A percentile compares a stretch with the other conserved stretches of the same genome.
Evolutionary conservation across 805 yeast genomes (phyloP).

Genomic region (Clavispora vitiphila): DNA sequence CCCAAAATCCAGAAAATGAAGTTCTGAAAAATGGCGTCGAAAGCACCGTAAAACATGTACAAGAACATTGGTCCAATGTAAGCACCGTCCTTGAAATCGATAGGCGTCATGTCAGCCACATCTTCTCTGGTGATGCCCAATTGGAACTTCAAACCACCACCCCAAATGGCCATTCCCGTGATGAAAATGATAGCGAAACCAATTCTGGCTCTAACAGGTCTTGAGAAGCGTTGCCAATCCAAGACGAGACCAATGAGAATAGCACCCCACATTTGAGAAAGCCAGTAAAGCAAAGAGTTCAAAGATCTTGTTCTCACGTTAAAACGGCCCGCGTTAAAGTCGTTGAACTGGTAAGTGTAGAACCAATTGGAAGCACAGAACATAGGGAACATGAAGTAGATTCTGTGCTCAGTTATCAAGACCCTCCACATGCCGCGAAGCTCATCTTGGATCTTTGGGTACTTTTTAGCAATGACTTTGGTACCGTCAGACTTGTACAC

Average conservation of each 20-base stretch:
- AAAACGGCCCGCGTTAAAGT: slow-evolving; percentile 50
- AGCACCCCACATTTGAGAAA: slow-evolving; percentile 57
- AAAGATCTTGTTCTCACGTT: slow-evolving; percentile 57
- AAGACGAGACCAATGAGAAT: slow-evolving; percentile 42
- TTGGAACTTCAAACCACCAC: slow-evolving; percentile 53
- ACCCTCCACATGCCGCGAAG: slow-evolving; percentile 34
- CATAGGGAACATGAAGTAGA: slow-evolving; percentile 52
- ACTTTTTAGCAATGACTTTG: slow-evolving; percentile 39
- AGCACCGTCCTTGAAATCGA: slow-evolving; percentile 43
- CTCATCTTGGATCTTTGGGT: slow-evolving; percentile 45
- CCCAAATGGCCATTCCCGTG: slow-evolving; percentile 48
- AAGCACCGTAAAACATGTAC: slow-evolving; percentile 57
- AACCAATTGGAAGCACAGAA: slow-evolving; percentile 63
- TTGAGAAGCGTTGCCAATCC: slow-evolving; percentile 37
- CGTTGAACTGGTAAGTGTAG: slow-evolving; percentile 61
- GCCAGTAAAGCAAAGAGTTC: slow-evolving; percentile 58
- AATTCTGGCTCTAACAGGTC: slow-evolving; percentile 43
- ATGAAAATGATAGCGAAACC: slow-evolving; percentile 40
- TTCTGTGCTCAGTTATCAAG: slow-evolving; percentile 38
- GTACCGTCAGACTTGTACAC: slow-evolving; percentile 50
- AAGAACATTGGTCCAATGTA: slow-evolving; percentile 59
- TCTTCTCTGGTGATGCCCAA: slow-evolving; percentile 35
- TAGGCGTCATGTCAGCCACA: slow-evolving; percentile 20
- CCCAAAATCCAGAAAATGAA: slow-evolving; percentile 57
- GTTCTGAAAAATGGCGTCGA: slow-evolving; percentile 58